Evolutionary conservation across 768 basidiomycete genomes (phyloP).

Genomic region (Epithele typhae): DNA sequence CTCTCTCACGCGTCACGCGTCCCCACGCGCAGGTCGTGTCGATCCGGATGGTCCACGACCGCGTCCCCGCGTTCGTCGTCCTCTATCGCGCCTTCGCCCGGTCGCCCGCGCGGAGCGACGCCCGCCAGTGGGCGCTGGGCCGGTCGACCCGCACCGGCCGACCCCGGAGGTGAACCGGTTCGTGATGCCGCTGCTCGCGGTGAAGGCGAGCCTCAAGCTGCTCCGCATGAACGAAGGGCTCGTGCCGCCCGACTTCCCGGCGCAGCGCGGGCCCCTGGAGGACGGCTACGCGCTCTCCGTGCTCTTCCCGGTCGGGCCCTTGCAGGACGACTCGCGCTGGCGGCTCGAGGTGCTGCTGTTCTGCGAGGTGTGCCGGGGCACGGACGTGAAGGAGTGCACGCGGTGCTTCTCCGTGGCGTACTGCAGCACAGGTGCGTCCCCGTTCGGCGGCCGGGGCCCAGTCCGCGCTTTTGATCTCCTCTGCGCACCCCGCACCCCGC

Average conservation of each 20-base stretch:
- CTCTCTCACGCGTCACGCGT: no score
- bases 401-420: constrained; percentile 32
- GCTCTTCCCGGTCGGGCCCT: constrained; percentile 32
- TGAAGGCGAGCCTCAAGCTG: constrained; percentile 28
- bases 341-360: constrained; percentile 30
- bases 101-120: not conserved
- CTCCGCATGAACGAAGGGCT: constrained; percentile 29
- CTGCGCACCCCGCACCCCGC: no score
- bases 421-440: constrained; percentile 33
- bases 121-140: no score
- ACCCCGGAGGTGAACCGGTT: not conserved
- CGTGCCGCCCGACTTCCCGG: constrained; percentile 24
- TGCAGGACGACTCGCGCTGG: constrained; percentile 32
- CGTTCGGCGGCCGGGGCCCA: no score
- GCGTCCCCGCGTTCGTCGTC: constrained; percentile 7
- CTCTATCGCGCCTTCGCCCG: constrained; percentile 2
- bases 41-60: constrained; percentile 1
- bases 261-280: constrained; percentile 17
- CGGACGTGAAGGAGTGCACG: constrained; percentile 28
- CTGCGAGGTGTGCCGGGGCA: constrained; percentile 36
- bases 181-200: constrained; percentile 24
- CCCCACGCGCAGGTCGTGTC: constrained; percentile 2
- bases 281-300: constrained; percentile 27
- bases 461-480: no score
- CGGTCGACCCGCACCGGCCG: no score